These are phyloP conservation scores for Melaleuca quinquenervia DNA, from an alignment of 345 rosid species.

Conservation along the genomic window DNA sequence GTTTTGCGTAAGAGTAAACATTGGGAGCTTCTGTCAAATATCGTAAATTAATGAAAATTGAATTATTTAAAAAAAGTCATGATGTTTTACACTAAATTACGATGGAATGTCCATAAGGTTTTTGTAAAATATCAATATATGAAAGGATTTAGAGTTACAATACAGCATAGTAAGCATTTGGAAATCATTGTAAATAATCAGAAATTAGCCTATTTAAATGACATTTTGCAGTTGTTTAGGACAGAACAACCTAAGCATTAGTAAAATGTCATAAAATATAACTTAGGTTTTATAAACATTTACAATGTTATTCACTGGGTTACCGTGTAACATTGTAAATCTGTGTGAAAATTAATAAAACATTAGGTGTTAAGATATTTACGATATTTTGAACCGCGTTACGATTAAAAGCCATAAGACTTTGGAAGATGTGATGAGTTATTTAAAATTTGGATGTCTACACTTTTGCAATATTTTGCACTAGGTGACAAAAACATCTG, in stretches of 20 bases:
- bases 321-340: no score
- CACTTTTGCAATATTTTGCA: neutral
- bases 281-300: no score
- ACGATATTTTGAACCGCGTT: neutral
- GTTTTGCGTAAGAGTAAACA: neutral
- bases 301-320: no score
- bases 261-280: no score
- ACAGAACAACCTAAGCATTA: neutral
- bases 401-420: neutral
- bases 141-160: neutral
- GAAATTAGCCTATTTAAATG: neutral
- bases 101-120: no score
- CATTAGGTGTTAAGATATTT: neutral
- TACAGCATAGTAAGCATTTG: neutral
- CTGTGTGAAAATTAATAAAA: no score
- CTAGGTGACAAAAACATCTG: neutral
- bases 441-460: neutral
- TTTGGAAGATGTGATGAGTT: neutral
- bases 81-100: no score
- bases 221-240: neutral
- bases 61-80: no score
- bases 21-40: neutral
- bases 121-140: neutral
- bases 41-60: no score
- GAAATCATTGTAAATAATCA: neutral